These are phyloP conservation scores for Tetracladium setigerum DNA, from an alignment of 495 filamentous ascomycete genomes.

Conservation along the genomic window DNA sequence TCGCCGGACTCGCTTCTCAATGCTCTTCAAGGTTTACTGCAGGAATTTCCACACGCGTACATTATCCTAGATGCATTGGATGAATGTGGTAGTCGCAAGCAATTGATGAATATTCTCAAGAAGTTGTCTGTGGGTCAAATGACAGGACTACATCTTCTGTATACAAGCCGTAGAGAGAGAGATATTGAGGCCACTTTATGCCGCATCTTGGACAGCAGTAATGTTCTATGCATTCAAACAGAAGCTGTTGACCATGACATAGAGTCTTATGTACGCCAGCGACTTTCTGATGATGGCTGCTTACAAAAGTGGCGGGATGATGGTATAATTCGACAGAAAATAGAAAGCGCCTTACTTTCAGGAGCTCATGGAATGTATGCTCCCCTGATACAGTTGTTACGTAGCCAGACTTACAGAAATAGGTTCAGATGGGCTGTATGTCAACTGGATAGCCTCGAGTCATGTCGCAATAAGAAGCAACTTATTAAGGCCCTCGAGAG, in stretches of 20 bases:
- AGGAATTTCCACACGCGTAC: conserved; percentile 8
- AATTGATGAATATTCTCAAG: not conserved
- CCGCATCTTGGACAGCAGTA: not conserved
- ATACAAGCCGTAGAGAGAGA: conserved; percentile 8
- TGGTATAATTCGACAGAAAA: conserved; percentile 18
- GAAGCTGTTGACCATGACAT: conserved; percentile 8
- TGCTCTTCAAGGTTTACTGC: conserved; percentile 11
- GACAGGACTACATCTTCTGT: conserved; percentile 2
- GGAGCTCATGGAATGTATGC: conserved; percentile 34
- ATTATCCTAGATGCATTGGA: conserved; percentile 18
- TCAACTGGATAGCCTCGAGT: conserved; percentile 33
- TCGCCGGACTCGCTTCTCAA: conserved; percentile 6
- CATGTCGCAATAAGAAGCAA: conserved; percentile 11
- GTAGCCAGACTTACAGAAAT: not conserved
- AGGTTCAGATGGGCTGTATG: conserved; percentile 41
- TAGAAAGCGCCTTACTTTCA: conserved; percentile 20
- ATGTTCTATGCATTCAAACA: conserved; percentile 11
- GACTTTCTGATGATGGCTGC: conserved; percentile 4
- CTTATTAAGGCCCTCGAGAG: conserved; percentile 22
- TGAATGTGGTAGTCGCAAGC: conserved; percentile 7
- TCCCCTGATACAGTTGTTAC: not conserved
- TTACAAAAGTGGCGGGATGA: conserved; percentile 25
- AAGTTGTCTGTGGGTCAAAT: not conserved
- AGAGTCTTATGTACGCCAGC: conserved; percentile 4
- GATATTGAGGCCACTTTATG: conserved; percentile 10